phyloP scores from a whole-genome alignment of 495 filamentous ascomycete species.

The Annulohypoxylon nitens region DNA sequence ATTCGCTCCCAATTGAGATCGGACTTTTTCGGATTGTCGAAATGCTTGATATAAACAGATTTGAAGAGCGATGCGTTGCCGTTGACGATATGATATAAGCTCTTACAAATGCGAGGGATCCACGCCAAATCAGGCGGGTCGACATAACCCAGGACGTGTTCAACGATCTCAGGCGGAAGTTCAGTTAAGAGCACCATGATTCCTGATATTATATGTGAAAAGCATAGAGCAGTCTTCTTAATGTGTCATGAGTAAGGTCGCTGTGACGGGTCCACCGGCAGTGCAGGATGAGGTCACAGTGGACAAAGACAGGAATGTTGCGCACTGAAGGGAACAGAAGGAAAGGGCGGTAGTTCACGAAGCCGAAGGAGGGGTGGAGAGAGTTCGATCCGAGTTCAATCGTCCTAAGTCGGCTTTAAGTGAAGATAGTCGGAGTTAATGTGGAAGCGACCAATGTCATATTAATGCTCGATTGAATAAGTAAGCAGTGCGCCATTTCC shows the following conservation, averaged over 20 bases:
- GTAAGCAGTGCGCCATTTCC: constrained; percentile 18
- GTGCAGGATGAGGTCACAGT: constrained; percentile 38
- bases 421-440: constrained; percentile 34
- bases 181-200: constrained; percentile 54
- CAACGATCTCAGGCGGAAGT: constrained; percentile 70
- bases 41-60: constrained; percentile 62
- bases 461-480: not conserved
- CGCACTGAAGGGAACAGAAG: not conserved
- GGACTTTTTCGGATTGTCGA: constrained; percentile 52
- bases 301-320: constrained; percentile 5
- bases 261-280: not conserved
- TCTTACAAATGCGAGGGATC: constrained; percentile 62
- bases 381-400: constrained; percentile 1
- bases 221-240: not conserved
- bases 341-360: constrained; percentile 17
- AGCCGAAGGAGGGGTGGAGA: constrained; percentile 23
- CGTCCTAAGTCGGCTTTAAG: constrained; percentile 14
- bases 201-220: not conserved
- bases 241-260: not conserved
- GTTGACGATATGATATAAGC: constrained; percentile 61
- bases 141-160: constrained; percentile 66
- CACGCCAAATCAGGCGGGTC: constrained; percentile 64
- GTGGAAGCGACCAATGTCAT: constrained; percentile 6
- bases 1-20: constrained; percentile 64
- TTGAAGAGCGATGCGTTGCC: constrained; percentile 66